A percentile compares a stretch with the other conserved stretches of the same genome.
Evolutionary conservation across 2,329 filamentous ascomycete genomes (phyloP).

Genomic region (Cladosporium sp.): DNA sequence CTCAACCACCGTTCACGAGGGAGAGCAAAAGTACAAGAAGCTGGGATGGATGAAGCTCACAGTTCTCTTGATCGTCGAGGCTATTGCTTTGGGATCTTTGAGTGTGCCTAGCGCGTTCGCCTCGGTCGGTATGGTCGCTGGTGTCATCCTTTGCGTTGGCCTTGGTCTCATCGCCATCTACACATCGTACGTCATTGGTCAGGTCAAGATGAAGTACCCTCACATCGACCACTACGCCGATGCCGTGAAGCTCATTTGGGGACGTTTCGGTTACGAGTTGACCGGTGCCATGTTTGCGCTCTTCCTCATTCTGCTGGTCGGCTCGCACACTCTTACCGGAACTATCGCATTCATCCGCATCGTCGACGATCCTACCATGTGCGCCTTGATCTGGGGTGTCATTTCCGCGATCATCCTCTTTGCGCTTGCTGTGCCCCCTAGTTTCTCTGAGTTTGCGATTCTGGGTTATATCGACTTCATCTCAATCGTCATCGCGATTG

Average conservation of each 20-base stretch:
- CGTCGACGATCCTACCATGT: conserved; percentile 34
- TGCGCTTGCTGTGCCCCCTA: conserved; percentile 32
- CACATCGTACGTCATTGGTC: conserved; percentile 58
- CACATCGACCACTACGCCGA: conserved; percentile 43
- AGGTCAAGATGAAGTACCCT: conserved; percentile 54
- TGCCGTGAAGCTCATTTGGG: conserved; percentile 41
- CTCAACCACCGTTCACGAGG: conserved; percentile 26
- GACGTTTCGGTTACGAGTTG: conserved; percentile 40
- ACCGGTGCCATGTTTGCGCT: conserved; percentile 41
- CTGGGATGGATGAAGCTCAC: conserved; percentile 47
- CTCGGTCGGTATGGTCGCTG: conserved; percentile 51
- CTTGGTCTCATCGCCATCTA: conserved; percentile 58
- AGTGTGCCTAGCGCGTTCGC: conserved; percentile 54
- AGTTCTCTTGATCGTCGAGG: conserved; percentile 53
- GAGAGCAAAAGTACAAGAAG: conserved; percentile 34
- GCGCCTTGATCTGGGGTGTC: conserved; percentile 40
- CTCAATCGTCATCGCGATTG: conserved; percentile 33
- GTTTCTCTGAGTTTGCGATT: conserved; percentile 32
- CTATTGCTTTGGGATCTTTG: conserved; percentile 57
- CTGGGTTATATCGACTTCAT: conserved; percentile 36
- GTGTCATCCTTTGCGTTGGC: conserved; percentile 52
- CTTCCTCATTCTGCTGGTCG: conserved; percentile 41
- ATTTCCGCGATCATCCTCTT: conserved; percentile 40
- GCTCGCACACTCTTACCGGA: conserved; percentile 43
- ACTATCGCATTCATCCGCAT: conserved; percentile 45